Percentiles rank a stretch among this genome's conserved stretches.
phyloP scores from a whole-genome alignment of 805 yeast species.

The Brettanomyces bruxellensis region DNA sequence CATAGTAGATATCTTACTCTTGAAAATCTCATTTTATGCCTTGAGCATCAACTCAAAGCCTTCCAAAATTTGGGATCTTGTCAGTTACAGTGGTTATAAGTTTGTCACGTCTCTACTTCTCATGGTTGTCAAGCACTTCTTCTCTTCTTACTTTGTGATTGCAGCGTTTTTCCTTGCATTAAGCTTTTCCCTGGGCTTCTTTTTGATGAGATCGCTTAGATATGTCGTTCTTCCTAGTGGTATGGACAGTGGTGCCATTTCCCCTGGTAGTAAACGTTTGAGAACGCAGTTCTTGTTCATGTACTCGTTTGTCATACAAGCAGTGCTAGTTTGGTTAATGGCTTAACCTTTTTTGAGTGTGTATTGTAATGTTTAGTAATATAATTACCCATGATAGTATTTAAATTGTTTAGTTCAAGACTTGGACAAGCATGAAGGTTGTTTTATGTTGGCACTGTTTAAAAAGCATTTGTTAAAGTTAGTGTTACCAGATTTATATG shows the following conservation, averaged over 20 bases:
- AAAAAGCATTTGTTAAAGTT: no score
- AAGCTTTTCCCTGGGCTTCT: constrained; percentile 50
- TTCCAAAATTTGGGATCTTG: constrained; percentile 58
- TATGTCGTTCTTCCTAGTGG: constrained; percentile 60
- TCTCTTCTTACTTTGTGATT: constrained; percentile 25
- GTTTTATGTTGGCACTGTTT: no score
- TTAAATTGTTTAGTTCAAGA: no score
- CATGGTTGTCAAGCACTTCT: constrained; percentile 40
- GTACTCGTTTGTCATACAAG: constrained; percentile 77
- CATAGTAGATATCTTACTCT: constrained; percentile 61
- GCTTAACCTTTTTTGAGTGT: constrained; percentile 11
- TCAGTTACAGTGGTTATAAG: constrained; percentile 89
- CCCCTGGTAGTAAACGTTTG: constrained; percentile 61
- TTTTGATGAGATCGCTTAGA: constrained; percentile 60
- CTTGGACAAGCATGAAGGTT: no score
- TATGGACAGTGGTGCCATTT: constrained; percentile 46
- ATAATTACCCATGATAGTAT: no score
- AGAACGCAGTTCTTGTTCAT: constrained; percentile 82
- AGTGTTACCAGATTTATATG: no score
- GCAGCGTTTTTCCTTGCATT: constrained; percentile 34
- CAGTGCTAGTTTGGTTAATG: constrained; percentile 67
- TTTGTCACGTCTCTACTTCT: constrained; percentile 70
- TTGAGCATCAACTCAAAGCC: constrained; percentile 56
- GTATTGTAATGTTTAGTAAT: not conserved
- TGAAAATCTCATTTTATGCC: constrained; percentile 77